Percentiles rank a stretch among this genome's conserved stretches.
phyloP scores from a whole-genome alignment of 1,284 basidiomycete genomes.

The Agroathelia rolfsii region DNA sequence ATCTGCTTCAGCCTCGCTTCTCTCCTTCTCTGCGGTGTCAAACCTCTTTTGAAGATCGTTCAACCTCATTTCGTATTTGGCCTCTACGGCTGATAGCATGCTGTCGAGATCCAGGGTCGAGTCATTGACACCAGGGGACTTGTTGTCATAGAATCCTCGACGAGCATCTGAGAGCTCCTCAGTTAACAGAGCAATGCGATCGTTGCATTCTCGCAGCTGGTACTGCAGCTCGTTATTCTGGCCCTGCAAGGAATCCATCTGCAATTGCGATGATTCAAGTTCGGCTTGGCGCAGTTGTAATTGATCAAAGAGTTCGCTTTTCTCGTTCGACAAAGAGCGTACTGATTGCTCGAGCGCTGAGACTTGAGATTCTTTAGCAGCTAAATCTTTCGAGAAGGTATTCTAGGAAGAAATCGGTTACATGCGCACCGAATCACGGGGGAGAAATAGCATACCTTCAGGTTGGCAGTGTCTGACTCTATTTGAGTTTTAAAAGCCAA shows the following conservation, averaged over 20 bases:
- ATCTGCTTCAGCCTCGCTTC: constrained; percentile 72
- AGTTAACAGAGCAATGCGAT: constrained; percentile 57
- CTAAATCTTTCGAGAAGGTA: constrained; percentile 58
- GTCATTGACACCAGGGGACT: constrained; percentile 32
- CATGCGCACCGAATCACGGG: constrained; percentile 1
- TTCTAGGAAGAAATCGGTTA: constrained; percentile 32
- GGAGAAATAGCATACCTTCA: constrained; percentile 46
- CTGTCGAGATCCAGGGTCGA: constrained; percentile 65
- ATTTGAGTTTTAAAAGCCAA: constrained; percentile 56
- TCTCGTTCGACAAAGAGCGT: constrained; percentile 58
- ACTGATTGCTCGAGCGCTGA: constrained; percentile 61
- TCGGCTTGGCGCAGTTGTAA: constrained; percentile 82
- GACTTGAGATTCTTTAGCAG: constrained; percentile 54
- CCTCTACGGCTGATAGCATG: constrained; percentile 69
- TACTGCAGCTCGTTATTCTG: constrained; percentile 79
- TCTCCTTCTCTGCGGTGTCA: constrained; percentile 54
- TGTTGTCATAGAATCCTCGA: constrained; percentile 44
- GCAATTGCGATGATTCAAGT: constrained; percentile 68
- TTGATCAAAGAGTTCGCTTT: constrained; percentile 73
- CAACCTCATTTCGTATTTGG: constrained; percentile 67
- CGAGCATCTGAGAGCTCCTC: constrained; percentile 65
- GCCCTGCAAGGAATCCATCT: constrained; percentile 64
- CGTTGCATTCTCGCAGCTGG: constrained; percentile 71
- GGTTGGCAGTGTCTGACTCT: constrained; percentile 65
- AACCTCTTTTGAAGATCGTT: constrained; percentile 57